Evolutionary conservation across 352 stramenopile genomes (phyloP).

Genomic region (Phytophthora pistaciae): DNA sequence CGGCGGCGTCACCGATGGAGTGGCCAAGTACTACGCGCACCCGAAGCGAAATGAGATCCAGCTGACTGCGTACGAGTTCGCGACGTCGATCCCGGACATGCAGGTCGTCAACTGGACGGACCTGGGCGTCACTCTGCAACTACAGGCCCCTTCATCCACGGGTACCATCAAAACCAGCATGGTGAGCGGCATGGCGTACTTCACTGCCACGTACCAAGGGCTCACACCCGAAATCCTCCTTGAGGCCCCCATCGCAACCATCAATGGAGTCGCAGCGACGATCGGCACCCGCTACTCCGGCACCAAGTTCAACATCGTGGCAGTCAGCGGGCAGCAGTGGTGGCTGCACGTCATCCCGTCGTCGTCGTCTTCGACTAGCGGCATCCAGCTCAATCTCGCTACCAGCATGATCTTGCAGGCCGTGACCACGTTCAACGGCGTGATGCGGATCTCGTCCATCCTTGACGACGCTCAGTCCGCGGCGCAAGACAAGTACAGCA

Average conservation of each 20-base stretch:
- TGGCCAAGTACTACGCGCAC: conserved; percentile 69
- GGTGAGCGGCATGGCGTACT: conserved; percentile 81
- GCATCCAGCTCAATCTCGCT: conserved; percentile 48
- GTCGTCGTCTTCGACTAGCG: conserved; percentile 10
- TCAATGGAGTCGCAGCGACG: conserved; percentile 51
- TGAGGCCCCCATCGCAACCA: conserved; percentile 57
- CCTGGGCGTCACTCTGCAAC: conserved; percentile 64
- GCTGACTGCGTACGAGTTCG: conserved; percentile 68
- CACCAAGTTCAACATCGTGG: conserved; percentile 58
- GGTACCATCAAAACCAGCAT: conserved; percentile 53
- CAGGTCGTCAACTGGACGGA: conserved; percentile 73
- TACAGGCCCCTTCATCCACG: conserved; percentile 36
- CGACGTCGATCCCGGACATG: conserved; percentile 45
- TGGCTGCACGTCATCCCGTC: conserved; percentile 57
- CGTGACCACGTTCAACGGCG: conserved; percentile 46
- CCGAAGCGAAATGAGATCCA: conserved; percentile 68
- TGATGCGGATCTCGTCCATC: conserved; percentile 55
- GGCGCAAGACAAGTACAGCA: conserved; percentile 70
- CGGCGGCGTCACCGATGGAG: conserved; percentile 42
- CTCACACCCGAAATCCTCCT: conserved; percentile 65
- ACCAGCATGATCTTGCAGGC: conserved; percentile 57
- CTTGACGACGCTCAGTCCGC: conserved; percentile 46
- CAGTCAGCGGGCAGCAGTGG: conserved; percentile 67
- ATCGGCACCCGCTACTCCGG: conserved; percentile 42
- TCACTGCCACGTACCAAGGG: conserved; percentile 60